Evolutionary conservation across 2,329 filamentous ascomycete species (phyloP).

Genomic region (Zopfia rhizophila): DNA sequence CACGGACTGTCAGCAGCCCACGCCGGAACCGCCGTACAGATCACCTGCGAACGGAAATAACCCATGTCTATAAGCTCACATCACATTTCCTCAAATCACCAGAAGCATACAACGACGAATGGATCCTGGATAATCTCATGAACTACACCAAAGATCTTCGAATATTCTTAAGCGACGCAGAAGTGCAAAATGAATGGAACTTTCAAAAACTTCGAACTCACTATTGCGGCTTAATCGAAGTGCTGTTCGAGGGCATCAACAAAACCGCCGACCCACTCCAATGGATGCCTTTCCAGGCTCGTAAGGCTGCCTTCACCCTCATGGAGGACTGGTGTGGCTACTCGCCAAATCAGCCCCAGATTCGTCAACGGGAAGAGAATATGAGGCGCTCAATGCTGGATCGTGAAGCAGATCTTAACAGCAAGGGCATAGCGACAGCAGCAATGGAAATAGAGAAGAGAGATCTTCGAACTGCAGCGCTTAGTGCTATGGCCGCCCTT

Average conservation of each 20-base stretch:
- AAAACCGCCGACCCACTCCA: slow-evolving; percentile 83
- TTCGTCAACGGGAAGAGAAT: slow-evolving; percentile 82
- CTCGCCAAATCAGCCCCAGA: slow-evolving; percentile 87
- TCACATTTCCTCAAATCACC: slow-evolving; percentile 85
- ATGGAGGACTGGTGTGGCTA: slow-evolving; percentile 99
- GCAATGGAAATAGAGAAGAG: slow-evolving; percentile 98
- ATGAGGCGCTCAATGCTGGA: slow-evolving; percentile 88
- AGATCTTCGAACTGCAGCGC: slow-evolving; percentile 86
- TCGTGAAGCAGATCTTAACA: slow-evolving; percentile 76
- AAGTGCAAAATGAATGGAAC: slow-evolving; percentile 93
- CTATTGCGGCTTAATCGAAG: slow-evolving; percentile 93
- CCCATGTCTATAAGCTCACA: slow-evolving; percentile 94
- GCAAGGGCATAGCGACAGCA: slow-evolving; percentile 81
- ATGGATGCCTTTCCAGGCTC: slow-evolving; percentile 97
- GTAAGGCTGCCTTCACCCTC: slow-evolving; percentile 92
- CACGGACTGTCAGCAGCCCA: slow-evolving; percentile 84
- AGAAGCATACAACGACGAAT: slow-evolving; percentile 85
- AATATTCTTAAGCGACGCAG: slow-evolving; percentile 91
- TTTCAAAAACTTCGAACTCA: slow-evolving; percentile 92
- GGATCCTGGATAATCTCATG: slow-evolving; percentile 88
- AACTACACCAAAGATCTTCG: slow-evolving; percentile 92
- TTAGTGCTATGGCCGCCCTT: slow-evolving; percentile 94
- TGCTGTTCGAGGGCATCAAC: slow-evolving; percentile 91
- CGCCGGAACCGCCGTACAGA: slow-evolving; percentile 86
- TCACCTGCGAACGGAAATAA: slow-evolving; percentile 89